phyloP scores from a whole-genome alignment of 768 basidiomycete genomes.

The Lactifluus piperatus region DNA sequence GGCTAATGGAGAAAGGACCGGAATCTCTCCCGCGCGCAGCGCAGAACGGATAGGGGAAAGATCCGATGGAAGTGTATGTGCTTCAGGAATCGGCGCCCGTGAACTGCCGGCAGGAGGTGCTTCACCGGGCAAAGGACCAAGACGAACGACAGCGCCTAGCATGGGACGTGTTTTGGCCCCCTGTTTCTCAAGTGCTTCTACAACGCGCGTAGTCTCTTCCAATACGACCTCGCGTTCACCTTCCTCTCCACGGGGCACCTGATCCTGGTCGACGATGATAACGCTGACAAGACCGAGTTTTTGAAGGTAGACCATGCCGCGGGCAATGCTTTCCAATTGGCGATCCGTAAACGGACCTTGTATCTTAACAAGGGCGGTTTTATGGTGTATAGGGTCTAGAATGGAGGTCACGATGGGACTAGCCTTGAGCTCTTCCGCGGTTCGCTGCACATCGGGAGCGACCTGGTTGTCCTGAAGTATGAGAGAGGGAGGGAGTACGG shows the following conservation, averaged over 20 bases:
- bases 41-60: constrained; percentile 82
- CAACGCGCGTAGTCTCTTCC: constrained; percentile 82
- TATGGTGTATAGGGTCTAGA: constrained; percentile 72
- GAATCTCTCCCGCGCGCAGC: constrained; percentile 89
- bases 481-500: constrained; percentile 25
- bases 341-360: constrained; percentile 93
- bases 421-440: constrained; percentile 30
- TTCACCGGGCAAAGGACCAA: constrained; percentile 66
- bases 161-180: constrained; percentile 85
- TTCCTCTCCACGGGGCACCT: constrained; percentile 54
- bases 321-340: constrained; percentile 88
- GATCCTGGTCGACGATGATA: constrained; percentile 89
- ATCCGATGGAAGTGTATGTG: constrained; percentile 73
- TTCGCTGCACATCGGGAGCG: constrained; percentile 24
- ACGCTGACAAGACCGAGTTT: constrained; percentile 94
- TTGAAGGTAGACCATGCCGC: constrained; percentile 91
- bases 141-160: constrained; percentile 74
- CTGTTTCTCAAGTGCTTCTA: constrained; percentile 71
- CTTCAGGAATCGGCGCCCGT: constrained; percentile 46
- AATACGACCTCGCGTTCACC: constrained; percentile 58
- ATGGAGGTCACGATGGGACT: constrained; percentile 61
- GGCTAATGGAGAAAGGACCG: constrained; percentile 89
- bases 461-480: constrained; percentile 25
- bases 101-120: constrained; percentile 27
- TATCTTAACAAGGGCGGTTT: constrained; percentile 92